phyloP scores from a whole-genome alignment of 208 protist genomes.

The Strigomonas culicis region DNA sequence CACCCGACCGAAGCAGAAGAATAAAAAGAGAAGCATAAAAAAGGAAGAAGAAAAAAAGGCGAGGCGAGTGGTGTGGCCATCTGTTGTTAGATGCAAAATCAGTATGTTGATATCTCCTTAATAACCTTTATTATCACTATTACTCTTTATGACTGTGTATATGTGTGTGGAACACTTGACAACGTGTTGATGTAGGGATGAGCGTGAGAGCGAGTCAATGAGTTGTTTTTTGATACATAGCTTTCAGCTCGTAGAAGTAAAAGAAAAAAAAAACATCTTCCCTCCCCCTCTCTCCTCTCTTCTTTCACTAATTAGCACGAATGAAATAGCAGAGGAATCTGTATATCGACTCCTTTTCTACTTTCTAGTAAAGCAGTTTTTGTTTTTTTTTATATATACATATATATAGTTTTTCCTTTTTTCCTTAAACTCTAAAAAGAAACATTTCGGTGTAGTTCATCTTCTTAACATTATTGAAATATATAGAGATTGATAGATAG shows the following conservation, averaged over 20 bases:
- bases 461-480: constrained; percentile 17
- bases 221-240: no score
- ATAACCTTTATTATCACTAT: neutral
- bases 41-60: neutral
- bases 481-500: constrained; percentile 8
- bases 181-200: no score
- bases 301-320: neutral
- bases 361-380: constrained; percentile 5
- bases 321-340: neutral
- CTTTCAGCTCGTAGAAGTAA: neutral
- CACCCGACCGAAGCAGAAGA: no score
- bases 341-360: no score
- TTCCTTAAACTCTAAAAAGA: constrained; percentile 9
- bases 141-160: neutral
- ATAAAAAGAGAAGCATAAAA: constrained; percentile 1
- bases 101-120: no score
- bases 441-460: constrained; percentile 6
- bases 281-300: neutral
- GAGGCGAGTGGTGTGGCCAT: neutral
- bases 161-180: neutral
- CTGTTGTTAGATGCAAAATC: neutral
- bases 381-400: constrained; percentile 13
- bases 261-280: constrained; percentile 9
- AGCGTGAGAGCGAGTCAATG: no score
- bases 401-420: constrained; percentile 21